Evolutionary conservation across 176 grass and related monocot species (phyloP), one percentile per base, ranked within the genome.

Genomic region (Oropetium thomaeum): DNA sequence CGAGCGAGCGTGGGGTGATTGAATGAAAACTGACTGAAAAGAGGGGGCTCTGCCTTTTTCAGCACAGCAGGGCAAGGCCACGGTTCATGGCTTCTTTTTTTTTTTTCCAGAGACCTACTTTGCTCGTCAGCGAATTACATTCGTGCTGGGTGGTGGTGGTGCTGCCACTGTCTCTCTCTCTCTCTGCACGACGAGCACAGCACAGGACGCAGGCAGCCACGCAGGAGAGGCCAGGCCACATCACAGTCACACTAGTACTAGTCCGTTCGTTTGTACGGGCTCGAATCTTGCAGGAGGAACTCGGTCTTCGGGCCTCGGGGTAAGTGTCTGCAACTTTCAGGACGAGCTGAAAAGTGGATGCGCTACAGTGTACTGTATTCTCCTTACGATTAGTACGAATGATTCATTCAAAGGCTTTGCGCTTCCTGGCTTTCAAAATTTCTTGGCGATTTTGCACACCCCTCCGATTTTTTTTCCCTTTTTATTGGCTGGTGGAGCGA

Each of bases 11-110:
- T 14, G 62, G 13, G 0, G 16, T 20, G 6, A 7, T n/a, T n/a
- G 19, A 6, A 5, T 5, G 20, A 23, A 55, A 54, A 70, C 10
- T n/a, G n/a, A n/a, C 44, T 52, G 44, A 71, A 31, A 64, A 62
- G 53, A 52, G 61, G 14, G 10, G 62, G 7, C 3, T 3, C 38
- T 40, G 64, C 1, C 57, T 63, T 77, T 77, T 77, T 54, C 20
- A 79, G 75, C 67, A 11, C 2, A 7, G 22, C 52, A 14, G 5
- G 59, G 43, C 44, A 26, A 67, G 60, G 81, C 55, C 83, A 38
- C 28, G 61, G 60, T 73, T 85, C 69, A 9, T 74, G 59, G 16
- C 67, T 78, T 79, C 51, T 40, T 73, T 51, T 23, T 48, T 79
- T 61, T 40, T 73, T 51, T 23, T 48, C 2, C 70, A 34, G 39